Base-by-base conservation (phyloP, 2,329 filamentous ascomycete species). In the Knufia fluminis region DNA sequence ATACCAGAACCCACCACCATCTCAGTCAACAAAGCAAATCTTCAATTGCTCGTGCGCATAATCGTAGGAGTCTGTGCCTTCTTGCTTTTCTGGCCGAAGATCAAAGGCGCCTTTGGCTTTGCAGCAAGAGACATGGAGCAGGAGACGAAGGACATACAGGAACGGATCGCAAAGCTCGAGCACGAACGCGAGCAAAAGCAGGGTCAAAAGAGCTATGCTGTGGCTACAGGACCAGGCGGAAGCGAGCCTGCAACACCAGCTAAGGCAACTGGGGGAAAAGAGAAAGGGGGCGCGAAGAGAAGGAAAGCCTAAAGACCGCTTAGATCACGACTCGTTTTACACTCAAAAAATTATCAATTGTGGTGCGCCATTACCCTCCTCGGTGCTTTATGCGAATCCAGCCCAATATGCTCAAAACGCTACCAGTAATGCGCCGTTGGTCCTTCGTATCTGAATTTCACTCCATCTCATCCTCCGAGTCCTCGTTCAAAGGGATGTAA, bases 401-500 rank as follows among this genome's bases (percentile, higher is more conserved):
- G n/a, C n/a, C n/a, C n/a, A n/a, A n/a, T n/a, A n/a, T n/a, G n/a
- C n/a, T n/a, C 14, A 31, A 7, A 31, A 31, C 14, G 28, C 28
- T 14, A 31, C 7, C 28, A 7, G 28, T 14, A 7, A 14, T 38
- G 7, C 17, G 7, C 7, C 12, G 8, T 8, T 38, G 14, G 16
- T 8, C 20, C n/a, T 4, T 31, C 24, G 20, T 28, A 10, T 7
- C 28, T 32, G 10, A 32, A 32, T 17, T 3, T 45, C 42, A 45
- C 16, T 36, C 33, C 12, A 46, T 19, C 33, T 46, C 44, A 20
- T 46, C 44, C n/a, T 46, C 46, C 35, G 46, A 48, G 26, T 48
- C 46, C n/a, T 48, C 46, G 22, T 48, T 48, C n/a, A 48, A 4
- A 8, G 46, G 46, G 31, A 48, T 48, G n/a, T 48, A 42, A 8